A percentile compares a stretch with the other conserved stretches of the same genome.
These are phyloP conservation scores for Phanerochaete sordida DNA, from an alignment of 768 basidiomycete species.

Conservation along the genomic window DNA sequence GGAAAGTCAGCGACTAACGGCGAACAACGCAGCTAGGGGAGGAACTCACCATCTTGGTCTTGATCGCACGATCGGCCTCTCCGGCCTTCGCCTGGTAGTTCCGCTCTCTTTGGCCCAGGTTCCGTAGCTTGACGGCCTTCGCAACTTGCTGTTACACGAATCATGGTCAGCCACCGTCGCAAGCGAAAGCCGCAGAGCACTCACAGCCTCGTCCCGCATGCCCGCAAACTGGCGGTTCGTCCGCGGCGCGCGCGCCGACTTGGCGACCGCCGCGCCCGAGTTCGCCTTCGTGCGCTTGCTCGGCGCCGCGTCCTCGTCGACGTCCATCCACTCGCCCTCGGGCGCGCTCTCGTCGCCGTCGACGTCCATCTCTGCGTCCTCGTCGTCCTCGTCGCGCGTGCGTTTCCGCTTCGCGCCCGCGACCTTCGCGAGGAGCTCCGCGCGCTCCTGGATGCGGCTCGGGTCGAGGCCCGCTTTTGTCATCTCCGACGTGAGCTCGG, in stretches of 20 bases:
- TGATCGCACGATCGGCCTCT: constrained; percentile 83
- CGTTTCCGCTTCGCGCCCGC: constrained; percentile 71
- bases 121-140: constrained; percentile 78
- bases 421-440: constrained; percentile 73
- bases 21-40: not conserved
- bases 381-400: constrained; percentile 55
- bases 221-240: constrained; percentile 76
- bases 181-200: constrained; percentile 21
- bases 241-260: constrained; percentile 54
- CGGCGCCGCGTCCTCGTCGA: constrained; percentile 43
- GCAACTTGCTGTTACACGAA: constrained; percentile 60
- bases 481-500: constrained; percentile 75
- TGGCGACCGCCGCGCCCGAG: constrained; percentile 50
- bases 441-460: constrained; percentile 84
- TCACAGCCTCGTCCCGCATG: constrained; percentile 69
- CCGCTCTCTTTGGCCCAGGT: constrained; percentile 81
- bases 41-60: constrained; percentile 67
- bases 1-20: constrained; percentile 8
- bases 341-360: constrained; percentile 25
- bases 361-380: constrained; percentile 61
- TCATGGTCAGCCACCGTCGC: not conserved
- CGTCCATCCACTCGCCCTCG: constrained; percentile 44
- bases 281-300: constrained; percentile 63
- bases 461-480: constrained; percentile 91
- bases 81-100: constrained; percentile 89